Percentiles rank a stretch among this genome's conserved stretches.
phyloP scores from a whole-genome alignment of 768 basidiomycete species.

The Leccinum uliginosum region DNA sequence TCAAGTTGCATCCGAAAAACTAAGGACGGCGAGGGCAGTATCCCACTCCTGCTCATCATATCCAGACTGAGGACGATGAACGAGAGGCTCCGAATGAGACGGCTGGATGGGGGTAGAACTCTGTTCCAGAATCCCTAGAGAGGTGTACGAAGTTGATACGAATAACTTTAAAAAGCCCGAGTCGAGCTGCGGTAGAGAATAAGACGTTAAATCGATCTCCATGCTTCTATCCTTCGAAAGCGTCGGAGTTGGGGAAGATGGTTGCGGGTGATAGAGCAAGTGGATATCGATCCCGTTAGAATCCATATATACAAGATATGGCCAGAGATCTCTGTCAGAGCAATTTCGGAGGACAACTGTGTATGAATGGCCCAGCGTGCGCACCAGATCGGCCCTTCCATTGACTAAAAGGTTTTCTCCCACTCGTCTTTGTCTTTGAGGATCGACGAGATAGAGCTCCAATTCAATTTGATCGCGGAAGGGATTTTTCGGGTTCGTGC shows the following conservation, averaged over 20 bases:
- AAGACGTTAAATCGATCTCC: conserved; percentile 36
- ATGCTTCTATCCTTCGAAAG: conserved; percentile 38
- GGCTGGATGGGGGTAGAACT: conserved; percentile 23
- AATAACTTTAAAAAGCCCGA: conserved; percentile 57
- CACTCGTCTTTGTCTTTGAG: conserved; percentile 37
- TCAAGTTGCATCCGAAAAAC: conserved; percentile 13
- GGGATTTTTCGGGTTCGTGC: conserved; percentile 45
- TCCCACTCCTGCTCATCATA: conserved; percentile 28
- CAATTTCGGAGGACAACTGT: conserved; percentile 46
- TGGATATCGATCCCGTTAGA: conserved; percentile 50
- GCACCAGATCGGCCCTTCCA: conserved; percentile 45
- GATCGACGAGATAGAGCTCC: conserved; percentile 50
- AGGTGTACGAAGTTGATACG: conserved; percentile 47
- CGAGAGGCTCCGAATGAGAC: conserved; percentile 8
- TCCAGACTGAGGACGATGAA: conserved; percentile 4
- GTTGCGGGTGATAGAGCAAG: conserved; percentile 50
- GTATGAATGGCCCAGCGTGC: conserved; percentile 42
- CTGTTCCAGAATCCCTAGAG: conserved; percentile 49
- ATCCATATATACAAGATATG: conserved; percentile 60
- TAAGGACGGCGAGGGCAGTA: conserved; percentile 22
- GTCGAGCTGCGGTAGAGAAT: conserved; percentile 41
- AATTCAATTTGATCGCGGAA: conserved; percentile 46
- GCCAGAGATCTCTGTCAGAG: conserved; percentile 54
- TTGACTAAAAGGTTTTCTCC: conserved; percentile 45
- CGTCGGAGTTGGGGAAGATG: conserved; percentile 36